Conservation (phyloP, 2,329 filamentous ascomycete species). For the Paraphaeosphaeria minitans region DNA sequence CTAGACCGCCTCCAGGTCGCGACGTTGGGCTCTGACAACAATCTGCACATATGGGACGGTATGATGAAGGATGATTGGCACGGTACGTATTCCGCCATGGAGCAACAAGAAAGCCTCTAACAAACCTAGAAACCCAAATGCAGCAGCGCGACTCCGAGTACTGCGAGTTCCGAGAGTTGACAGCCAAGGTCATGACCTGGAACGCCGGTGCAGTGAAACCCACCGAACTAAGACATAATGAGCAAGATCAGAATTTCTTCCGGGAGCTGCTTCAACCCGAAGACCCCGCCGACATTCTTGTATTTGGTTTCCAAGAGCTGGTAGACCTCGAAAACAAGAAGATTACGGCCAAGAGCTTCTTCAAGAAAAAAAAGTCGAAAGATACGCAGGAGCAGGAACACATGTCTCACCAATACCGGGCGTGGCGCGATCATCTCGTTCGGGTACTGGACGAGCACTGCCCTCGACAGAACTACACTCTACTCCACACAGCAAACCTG, state of each 20-base stretch:
- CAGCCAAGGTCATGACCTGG: conserved; percentile 86
- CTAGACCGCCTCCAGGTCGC: conserved; percentile 83
- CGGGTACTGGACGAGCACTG: conserved; percentile 83
- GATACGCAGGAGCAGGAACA: conserved; percentile 83
- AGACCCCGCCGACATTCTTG: conserved; percentile 81
- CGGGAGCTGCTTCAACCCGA: conserved; percentile 77
- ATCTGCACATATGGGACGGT: conserved; percentile 87
- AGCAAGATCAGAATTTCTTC: conserved; percentile 77
- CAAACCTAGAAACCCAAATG: conserved; percentile 73
- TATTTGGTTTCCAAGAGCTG: conserved; percentile 98
- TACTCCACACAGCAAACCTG: conserved; percentile 86
- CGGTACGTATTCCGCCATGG: conserved; percentile 50
- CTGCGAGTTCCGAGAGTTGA: conserved; percentile 83
- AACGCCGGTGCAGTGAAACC: conserved; percentile 98
- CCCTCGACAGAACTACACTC: conserved; percentile 77
- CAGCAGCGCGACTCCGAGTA: conserved; percentile 80
- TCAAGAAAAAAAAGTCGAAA: conserved; percentile 78
- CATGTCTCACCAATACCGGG: conserved; percentile 96
- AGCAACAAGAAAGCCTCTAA: conserved; percentile 25
- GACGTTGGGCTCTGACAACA: conserved; percentile 85
- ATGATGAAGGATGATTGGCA: conserved; percentile 93
- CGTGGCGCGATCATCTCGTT: conserved; percentile 90
- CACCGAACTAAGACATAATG: conserved; percentile 72
- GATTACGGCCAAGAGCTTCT: conserved; percentile 91
- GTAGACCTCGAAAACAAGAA: conserved; percentile 98